Conservation (phyloP, 1,139 yeast genomes). For the Kodamaea sp. region DNA sequence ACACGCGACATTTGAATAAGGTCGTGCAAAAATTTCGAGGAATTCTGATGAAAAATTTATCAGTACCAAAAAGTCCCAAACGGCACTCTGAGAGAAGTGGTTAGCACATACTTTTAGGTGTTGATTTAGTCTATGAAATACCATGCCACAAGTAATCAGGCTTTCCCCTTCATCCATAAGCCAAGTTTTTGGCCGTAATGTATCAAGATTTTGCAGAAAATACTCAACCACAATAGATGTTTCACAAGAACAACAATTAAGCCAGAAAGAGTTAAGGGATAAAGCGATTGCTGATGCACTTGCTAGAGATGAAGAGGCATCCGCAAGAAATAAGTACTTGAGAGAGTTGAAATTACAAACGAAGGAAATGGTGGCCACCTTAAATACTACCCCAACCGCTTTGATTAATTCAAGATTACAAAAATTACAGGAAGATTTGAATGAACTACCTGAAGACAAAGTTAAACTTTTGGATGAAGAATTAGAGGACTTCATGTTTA, state of each 20-base stretch:
- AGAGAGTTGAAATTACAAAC: constrained; percentile 37
- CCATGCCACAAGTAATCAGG: constrained; percentile 1
- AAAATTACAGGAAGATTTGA: constrained; percentile 34
- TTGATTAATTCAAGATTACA: constrained; percentile 32
- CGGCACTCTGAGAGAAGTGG: background rate
- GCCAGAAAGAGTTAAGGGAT: constrained; percentile 40
- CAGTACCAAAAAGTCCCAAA: too few relatives aligned
- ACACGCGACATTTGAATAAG: constrained; percentile 1
- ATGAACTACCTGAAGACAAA: constrained; percentile 30
- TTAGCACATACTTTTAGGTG: background rate
- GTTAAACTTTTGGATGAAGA: constrained; percentile 46
- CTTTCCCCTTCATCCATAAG: background rate
- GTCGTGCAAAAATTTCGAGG: constrained; percentile 2
- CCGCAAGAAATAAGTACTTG: constrained; percentile 36
- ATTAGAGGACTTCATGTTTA: constrained; percentile 40
- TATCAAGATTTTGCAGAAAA: constrained; percentile 1
- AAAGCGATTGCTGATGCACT: constrained; percentile 46
- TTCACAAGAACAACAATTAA: constrained; percentile 12
- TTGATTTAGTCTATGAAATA: background rate
- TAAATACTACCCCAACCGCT: constrained; percentile 38
- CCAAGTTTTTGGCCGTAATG: background rate
- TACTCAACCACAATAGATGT: constrained; percentile 9
- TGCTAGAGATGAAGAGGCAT: constrained; percentile 46
- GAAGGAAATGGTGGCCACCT: constrained; percentile 28
- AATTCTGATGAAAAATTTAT: constrained; percentile 7